Evolutionary conservation across 495 filamentous ascomycete species (phyloP), one percentile per base, ranked within the genome.

Genomic region (Gamarada debralockiae): DNA sequence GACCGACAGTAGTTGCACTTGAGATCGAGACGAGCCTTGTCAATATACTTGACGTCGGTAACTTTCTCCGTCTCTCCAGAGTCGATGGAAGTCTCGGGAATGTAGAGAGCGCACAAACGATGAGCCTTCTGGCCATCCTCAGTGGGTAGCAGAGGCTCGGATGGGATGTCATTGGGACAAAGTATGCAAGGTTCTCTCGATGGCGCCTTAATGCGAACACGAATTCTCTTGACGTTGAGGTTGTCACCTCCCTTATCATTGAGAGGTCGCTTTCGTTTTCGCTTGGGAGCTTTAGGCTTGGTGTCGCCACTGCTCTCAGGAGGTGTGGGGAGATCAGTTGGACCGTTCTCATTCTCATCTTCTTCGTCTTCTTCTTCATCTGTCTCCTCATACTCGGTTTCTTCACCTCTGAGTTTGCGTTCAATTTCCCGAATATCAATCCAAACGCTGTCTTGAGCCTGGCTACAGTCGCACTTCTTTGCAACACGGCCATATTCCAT

Each of bases 1-100:
- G 89, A 92, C 31, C 90, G 88, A 64, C 93, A 99, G 68, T 90
- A 96, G 44, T 92, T 82, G 69, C 93, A 99, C 65, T 92, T 95
- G 51, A 97, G 81, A 8, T 93, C 90, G 60, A 93, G 68, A 10
- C 93, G 86, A 52, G 84, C 91, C 68, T 93, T 95, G 58, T 89
- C 81, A 63, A 97, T 90, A 50, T 78, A 79, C 17, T 81, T 80
- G 41, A 95, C 79, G 53, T 91, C 89, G 51, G 78, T 86, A 20
- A 97, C 78, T 13, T 81, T 79, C 58, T 93, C 89, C 40, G 75
- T 73, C 20, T 68, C 74, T 22, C 85, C 88, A 27, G 82, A 71
- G 50, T 90, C 84, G 61, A 99, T 86, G 61, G 78, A 95, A 3
- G 95, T 97, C 70, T 97, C 93, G 15, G 92, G 90, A 15, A 89